A percentile compares a stretch with the other conserved stretches of the same genome.
These are phyloP conservation scores for Tricholomella constricta DNA, from an alignment of 768 basidiomycete genomes.

Conservation along the genomic window DNA sequence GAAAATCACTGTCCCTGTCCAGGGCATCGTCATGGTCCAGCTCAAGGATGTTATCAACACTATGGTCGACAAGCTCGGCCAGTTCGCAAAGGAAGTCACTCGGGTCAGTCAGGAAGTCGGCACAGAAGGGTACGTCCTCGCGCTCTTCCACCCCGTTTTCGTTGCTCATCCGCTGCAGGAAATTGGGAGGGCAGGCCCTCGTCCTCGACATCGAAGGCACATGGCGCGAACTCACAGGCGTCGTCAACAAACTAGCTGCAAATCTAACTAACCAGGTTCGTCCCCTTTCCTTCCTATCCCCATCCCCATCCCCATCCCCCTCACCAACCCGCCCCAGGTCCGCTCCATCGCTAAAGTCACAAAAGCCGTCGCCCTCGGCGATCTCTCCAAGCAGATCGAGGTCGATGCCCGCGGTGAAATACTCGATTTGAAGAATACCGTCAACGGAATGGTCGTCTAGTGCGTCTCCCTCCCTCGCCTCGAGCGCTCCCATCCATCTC, in stretches of 20 bases:
- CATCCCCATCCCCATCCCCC: neutral
- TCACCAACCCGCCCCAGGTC: constrained; percentile 39
- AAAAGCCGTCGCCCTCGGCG: constrained; percentile 90
- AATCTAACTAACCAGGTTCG: constrained; percentile 73
- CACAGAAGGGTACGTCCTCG: constrained; percentile 58
- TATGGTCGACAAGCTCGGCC: constrained; percentile 69
- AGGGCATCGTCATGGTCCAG: constrained; percentile 79
- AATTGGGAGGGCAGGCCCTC: constrained; percentile 84
- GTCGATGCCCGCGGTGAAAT: constrained; percentile 93
- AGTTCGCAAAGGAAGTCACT: constrained; percentile 91
- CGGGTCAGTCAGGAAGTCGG: constrained; percentile 85
- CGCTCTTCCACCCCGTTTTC: neutral
- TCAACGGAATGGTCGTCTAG: constrained; percentile 61
- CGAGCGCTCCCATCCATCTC: no score
- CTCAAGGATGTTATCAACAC: constrained; percentile 78
- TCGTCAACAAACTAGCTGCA: constrained; percentile 79
- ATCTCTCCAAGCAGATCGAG: constrained; percentile 87
- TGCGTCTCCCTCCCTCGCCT: constrained; percentile 17
- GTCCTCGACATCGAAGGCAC: constrained; percentile 89
- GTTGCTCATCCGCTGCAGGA: constrained; percentile 47
- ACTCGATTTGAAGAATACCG: constrained; percentile 70
- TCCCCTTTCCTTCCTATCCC: neutral
- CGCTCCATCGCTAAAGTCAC: constrained; percentile 91
- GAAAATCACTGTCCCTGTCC: constrained; percentile 78
- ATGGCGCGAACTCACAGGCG: constrained; percentile 83